Conservation (phyloP, 192 early-diverging fungal species). For the Backusella psychrophila region DNA sequence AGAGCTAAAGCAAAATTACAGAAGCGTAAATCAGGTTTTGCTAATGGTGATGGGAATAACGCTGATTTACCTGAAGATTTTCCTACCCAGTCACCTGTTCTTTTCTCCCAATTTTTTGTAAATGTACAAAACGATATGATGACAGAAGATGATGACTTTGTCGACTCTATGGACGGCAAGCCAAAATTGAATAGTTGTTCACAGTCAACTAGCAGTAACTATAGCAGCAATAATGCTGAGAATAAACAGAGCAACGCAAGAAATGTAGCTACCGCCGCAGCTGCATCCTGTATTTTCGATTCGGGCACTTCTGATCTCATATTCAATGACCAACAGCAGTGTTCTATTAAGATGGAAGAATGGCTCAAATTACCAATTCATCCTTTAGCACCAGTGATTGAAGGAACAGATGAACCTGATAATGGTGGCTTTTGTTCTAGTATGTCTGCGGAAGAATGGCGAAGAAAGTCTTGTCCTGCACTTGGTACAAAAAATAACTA, state of each 20-base stretch:
- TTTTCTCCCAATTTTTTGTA: slow-evolving; percentile 20
- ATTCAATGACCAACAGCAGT: background rate
- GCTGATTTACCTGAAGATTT: background rate
- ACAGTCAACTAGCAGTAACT: background rate
- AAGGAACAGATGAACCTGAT: background rate
- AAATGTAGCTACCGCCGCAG: background rate
- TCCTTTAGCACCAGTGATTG: slow-evolving; percentile 8
- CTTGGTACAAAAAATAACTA: slow-evolving; percentile 1
- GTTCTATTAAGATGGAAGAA: slow-evolving; percentile 1
- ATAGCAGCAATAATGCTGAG: background rate
- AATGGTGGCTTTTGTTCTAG: background rate
- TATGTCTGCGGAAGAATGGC: slow-evolving; percentile 10
- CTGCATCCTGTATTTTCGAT: slow-evolving; percentile 11
- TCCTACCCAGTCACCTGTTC: background rate
- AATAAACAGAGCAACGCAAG: slow-evolving; percentile 9
- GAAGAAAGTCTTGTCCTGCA: slow-evolving; percentile 14
- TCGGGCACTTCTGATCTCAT: background rate
- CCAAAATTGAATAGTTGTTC: background rate
- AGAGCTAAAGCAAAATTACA: slow-evolving; percentile 85
- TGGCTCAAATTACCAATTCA: slow-evolving; percentile 15
- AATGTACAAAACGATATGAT: background rate
- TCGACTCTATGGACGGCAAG: background rate
- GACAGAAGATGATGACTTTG: background rate
- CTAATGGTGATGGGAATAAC: background rate
- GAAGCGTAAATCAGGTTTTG: slow-evolving; percentile 6